Conservation (phyloP, 352 stramenopile genomes). For the Thraustochytrium striatum region DNA sequence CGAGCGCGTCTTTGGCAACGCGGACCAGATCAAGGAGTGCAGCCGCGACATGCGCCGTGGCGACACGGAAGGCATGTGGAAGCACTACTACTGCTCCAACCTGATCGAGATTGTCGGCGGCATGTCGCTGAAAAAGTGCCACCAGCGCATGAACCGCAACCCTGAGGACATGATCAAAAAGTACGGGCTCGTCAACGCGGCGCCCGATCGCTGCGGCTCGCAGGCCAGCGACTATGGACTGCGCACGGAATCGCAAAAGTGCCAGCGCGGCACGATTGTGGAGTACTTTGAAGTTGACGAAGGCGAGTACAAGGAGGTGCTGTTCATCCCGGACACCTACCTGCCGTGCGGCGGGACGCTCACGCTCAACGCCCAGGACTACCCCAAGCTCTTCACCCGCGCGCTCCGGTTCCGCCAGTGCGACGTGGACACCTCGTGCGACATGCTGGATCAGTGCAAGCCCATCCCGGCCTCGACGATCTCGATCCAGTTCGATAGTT, state of each 20-base stretch:
- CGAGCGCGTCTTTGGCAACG: not conserved
- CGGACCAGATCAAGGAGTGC: not conserved
- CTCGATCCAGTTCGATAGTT: too few species aligned
- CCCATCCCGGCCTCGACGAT: too few species aligned
- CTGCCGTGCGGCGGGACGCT: constrained; percentile 8
- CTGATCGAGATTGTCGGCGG: too few species aligned
- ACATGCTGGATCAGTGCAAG: too few species aligned
- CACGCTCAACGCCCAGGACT: not conserved
- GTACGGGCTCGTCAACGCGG: not conserved
- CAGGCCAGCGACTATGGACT: not conserved
- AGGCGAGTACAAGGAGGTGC: not conserved
- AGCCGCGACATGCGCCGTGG: not conserved
- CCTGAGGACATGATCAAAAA: not conserved
- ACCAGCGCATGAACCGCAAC: not conserved
- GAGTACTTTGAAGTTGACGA: constrained; percentile 17
- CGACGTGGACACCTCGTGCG: too few species aligned
- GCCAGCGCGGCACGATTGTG: not conserved
- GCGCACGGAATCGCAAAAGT: not conserved
- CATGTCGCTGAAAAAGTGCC: not conserved
- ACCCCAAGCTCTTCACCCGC: constrained; percentile 24
- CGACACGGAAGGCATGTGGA: too few species aligned
- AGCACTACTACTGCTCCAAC: too few species aligned
- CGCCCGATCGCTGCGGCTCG: not conserved
- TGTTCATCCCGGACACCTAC: constrained; percentile 1
- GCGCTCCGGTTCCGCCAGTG: constrained; percentile 33